These are phyloP conservation scores for Fraxinus cuspidata DNA, from an alignment of 257 asterid species.

Conservation along the genomic window DNA sequence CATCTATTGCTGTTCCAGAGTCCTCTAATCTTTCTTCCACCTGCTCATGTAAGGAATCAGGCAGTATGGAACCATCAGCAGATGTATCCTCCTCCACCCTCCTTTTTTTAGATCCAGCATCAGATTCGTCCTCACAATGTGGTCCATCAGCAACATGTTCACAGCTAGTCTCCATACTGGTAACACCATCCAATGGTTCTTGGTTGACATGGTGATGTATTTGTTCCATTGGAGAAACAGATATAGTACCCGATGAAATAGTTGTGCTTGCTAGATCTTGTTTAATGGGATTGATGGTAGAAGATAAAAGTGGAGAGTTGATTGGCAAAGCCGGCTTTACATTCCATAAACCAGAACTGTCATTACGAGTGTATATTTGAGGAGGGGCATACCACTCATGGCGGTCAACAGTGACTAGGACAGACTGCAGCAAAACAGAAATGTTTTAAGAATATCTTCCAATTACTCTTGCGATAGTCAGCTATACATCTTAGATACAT, in stretches of 20 bases:
- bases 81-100: conserved; percentile 70
- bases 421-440: conserved; percentile 71
- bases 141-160: conserved; percentile 58
- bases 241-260: conserved; percentile 50
- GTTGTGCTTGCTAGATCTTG: conserved; percentile 43
- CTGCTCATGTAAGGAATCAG: conserved; percentile 61
- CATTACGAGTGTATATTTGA: conserved; percentile 82
- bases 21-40: conserved; percentile 64
- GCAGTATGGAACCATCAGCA: conserved; percentile 58
- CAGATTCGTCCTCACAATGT: conserved; percentile 64
- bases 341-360: conserved; percentile 84
- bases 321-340: conserved; percentile 68
- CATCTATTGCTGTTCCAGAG: conserved; percentile 50
- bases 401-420: conserved; percentile 91
- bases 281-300: conserved; percentile 37
- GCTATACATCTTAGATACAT: background rate
- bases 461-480: background rate
- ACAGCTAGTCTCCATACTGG: conserved; percentile 78
- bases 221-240: conserved; percentile 61
- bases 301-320: conserved; percentile 54
- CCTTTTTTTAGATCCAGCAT: conserved; percentile 81
- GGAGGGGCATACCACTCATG: conserved; percentile 99
- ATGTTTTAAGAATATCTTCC: background rate
- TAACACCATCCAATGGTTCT: conserved; percentile 64
- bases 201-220: conserved; percentile 54